Conservation (phyloP, 108 stramenopile genomes). For the Chaetoceros tenuissimus region DNA sequence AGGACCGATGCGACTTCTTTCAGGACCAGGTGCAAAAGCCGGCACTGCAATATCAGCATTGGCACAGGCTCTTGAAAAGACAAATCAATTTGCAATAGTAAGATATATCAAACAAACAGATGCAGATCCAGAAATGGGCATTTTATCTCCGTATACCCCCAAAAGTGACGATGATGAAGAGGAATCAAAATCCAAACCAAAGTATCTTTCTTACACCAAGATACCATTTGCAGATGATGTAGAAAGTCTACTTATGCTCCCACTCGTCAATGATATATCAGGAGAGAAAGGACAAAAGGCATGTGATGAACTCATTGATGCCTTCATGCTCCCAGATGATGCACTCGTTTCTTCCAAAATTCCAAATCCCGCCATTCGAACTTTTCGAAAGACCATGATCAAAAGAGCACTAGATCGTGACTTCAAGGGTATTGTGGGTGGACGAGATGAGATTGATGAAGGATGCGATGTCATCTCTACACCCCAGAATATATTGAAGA, state of each 20-base stretch:
- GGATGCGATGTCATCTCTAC: slow-evolving; percentile 27
- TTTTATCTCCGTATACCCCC: slow-evolving; percentile 50
- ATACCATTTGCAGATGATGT: slow-evolving; percentile 76
- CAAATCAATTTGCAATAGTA: slow-evolving; percentile 46
- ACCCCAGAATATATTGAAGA: slow-evolving; percentile 10
- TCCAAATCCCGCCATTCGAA: slow-evolving; percentile 38
- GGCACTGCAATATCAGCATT: slow-evolving; percentile 61
- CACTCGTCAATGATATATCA: slow-evolving; percentile 9
- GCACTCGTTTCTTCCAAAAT: slow-evolving; percentile 28
- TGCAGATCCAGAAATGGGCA: slow-evolving; percentile 59
- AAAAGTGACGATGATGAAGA: slow-evolving; percentile 8
- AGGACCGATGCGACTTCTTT: slow-evolving; percentile 56
- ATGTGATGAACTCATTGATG: slow-evolving; percentile 68
- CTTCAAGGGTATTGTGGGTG: slow-evolving; percentile 5
- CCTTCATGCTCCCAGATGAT: slow-evolving; percentile 59
- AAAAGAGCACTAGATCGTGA: slow-evolving; percentile 24
- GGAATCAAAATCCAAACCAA: slow-evolving; percentile 3
- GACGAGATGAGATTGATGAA: slow-evolving; percentile 5
- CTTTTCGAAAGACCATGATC: slow-evolving; percentile 36
- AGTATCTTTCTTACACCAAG: slow-evolving; percentile 52
- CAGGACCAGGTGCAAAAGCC: slow-evolving; percentile 35
- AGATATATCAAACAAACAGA: slow-evolving; percentile 59
- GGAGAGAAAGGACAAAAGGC: slow-evolving; percentile 5
- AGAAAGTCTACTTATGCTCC: slow-evolving; percentile 11
- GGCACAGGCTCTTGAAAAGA: slow-evolving; percentile 47